Base-by-base conservation (phyloP, 2,329 filamentous ascomycete species). In the Curvularia lunata region DNA sequence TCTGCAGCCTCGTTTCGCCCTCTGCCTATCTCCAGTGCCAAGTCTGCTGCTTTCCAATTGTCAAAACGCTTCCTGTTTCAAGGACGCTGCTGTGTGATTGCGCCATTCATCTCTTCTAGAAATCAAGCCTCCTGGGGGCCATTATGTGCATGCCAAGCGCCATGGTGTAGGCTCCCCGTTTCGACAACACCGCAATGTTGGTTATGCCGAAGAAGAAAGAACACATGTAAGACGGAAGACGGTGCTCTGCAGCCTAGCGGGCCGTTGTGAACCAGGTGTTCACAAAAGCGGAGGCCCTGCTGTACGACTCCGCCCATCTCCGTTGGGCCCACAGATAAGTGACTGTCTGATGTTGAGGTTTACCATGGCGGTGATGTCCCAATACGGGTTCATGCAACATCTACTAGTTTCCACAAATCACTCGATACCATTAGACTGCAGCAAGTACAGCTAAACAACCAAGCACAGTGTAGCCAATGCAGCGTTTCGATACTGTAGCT, bases 191-290 rank as follows among this genome's bases (percentile, higher is more conserved):
- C 18, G 27, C 21, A 48, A 48, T 27, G 4, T 28, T 13, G 47
- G 32, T 9, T 23, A 48, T 38, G 32, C 34, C 32, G n/a, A 25
- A 48, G 32, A 48, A 38, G 30, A 48, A 48, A 25, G 16, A 25
- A 48, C 27, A 37, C 37, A 42, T 13, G 23, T n/a, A 38, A 18
- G 10, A 18, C 23, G 32, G 19, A 38, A 25, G 34, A 27, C 21
- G 32, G 34, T 48, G 8, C 21, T 23, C 32, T 19, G 34, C 28
- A 38, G 16, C 19, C 32, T 38, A 48, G 47, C 23, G 47, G 21
- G 19, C 32, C 47, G 47, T 48, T 38, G 32, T 38, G n/a, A 27
- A 38, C 32, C 18, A 47, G 25, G 37, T 48, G 40, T 48, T 16
- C 16, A 38, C 13, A 48, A 38, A 37, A 27, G 47, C 30, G 47